Base-by-base conservation (phyloP, 768 basidiomycete genomes). In the Mycena amicta region DNA sequence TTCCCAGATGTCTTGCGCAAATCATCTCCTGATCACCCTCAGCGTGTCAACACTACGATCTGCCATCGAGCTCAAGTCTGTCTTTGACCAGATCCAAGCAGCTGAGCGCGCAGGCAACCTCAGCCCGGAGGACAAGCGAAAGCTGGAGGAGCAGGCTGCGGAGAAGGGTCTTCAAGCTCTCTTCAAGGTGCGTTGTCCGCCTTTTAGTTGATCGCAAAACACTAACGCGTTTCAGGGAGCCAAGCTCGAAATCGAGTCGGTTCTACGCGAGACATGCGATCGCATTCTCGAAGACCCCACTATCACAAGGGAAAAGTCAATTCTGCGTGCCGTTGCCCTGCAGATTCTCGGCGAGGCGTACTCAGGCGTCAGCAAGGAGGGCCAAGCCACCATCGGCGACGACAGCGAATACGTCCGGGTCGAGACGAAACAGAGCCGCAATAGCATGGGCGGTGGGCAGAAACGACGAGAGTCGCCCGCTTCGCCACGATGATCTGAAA, bases 21-120 rank as follows among this genome's bases (percentile, higher is more conserved):
- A 40, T 50, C 26, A 16, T 53, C 37, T 60, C 20, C 47, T 52
- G 47, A n/a, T 61, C 33, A 50, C 39, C 23, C 31, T 49, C 39
- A 93, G 90, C 6, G 90, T 94, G 16, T 93, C 92, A 8, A 94
- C 92, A 0, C 73, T 94, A 13, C 86, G 91, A 22, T 85, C 92
- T 2, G 93, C 94, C 0, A 89, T 95, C 59, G 93, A 95, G 67
- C 81, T 95, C 58, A 95, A 95, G 73, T 77, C 81, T 12, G 91
- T 95, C 0, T 96, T 95, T 55, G 93, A 95, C 69, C 93, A 94
- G 70, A 91, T 96, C 26, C 88, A 92, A 71, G 91, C 91, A 0
- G 93, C 93, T 0, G 93, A 95, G 71, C 88, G 89, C 67, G 86
- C 89, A 2, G 93, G 93, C 1, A 91, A 88, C 57, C 74, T 94